Conservation (phyloP, 345 rosid species). For the Eutrema japonicum region DNA sequence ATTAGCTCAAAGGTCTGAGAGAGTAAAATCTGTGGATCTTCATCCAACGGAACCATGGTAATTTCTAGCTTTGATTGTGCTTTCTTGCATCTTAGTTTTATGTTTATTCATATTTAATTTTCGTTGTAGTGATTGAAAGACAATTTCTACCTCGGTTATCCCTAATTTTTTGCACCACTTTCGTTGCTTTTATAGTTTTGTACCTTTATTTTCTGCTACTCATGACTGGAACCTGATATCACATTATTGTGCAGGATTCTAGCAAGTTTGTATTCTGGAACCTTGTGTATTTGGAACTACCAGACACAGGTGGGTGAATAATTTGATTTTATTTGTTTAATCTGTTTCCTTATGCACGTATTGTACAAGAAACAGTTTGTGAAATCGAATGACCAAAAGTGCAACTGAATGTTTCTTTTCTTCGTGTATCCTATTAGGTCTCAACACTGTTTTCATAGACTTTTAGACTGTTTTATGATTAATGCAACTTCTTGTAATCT, state of each 20-base stretch:
- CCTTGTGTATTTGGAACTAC: conserved; percentile 75
- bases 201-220: conserved; percentile 19
- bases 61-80: not conserved
- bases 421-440: conserved; percentile 1
- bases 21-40: conserved; percentile 74
- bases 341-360: not conserved
- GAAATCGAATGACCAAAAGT: not conserved
- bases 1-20: conserved; percentile 59
- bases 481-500: conserved; percentile 25
- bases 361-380: not conserved
- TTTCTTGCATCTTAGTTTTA: conserved; percentile 2
- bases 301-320: conserved; percentile 78
- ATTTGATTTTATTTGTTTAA: not conserved
- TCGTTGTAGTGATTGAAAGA: not conserved
- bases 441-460: not conserved
- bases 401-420: not conserved
- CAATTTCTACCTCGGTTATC: not conserved
- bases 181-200: conserved; percentile 1
- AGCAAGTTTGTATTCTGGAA: conserved; percentile 71
- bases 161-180: not conserved
- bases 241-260: conserved; percentile 59
- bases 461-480: conserved; percentile 11
- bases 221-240: conserved; percentile 8
- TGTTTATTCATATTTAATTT: not conserved
- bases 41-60: conserved; percentile 83